phyloP scores from a whole-genome alignment of 169 alveolate genomes.

The Hepatocystis sp. region DNA sequence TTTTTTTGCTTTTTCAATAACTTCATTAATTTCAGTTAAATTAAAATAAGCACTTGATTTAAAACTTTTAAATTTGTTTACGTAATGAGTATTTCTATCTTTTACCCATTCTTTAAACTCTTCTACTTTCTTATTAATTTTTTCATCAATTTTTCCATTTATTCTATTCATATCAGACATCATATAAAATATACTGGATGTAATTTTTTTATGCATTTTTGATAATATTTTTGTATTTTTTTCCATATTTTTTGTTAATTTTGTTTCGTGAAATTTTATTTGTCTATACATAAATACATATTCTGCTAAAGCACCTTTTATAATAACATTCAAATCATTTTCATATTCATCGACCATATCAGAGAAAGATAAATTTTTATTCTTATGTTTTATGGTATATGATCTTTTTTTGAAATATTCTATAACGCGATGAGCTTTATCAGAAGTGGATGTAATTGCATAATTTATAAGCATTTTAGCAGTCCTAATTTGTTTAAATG shows the following conservation, averaged over 20 bases:
- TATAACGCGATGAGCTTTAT: slow-evolving; percentile 19
- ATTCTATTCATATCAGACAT: slow-evolving; percentile 71
- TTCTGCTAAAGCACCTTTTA: slow-evolving; percentile 43
- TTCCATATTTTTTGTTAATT: slow-evolving; percentile 48
- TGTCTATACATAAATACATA: slow-evolving; percentile 39
- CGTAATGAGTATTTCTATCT: slow-evolving; percentile 23
- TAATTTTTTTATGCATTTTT: slow-evolving; percentile 65
- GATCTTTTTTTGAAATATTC: slow-evolving; percentile 45
- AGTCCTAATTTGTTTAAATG: slow-evolving; percentile 31
- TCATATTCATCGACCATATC: slow-evolving; percentile 59
- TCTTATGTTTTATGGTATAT: slow-evolving; percentile 20
- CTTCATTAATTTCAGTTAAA: slow-evolving; percentile 50
- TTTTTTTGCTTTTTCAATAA: slow-evolving; percentile 50
- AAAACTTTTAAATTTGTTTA: slow-evolving; percentile 17
- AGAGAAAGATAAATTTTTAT: slow-evolving; percentile 27
- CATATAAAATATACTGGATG: slow-evolving; percentile 51
- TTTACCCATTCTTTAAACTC: slow-evolving; percentile 59
- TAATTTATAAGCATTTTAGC: slow-evolving; percentile 15
- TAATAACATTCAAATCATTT: slow-evolving; percentile 39
- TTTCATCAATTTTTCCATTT: slow-evolving; percentile 40
- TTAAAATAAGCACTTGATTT: slow-evolving; percentile 47
- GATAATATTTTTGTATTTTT: slow-evolving; percentile 50
- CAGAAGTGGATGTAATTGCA: slow-evolving; percentile 3
- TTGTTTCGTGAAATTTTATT: slow-evolving; percentile 27
- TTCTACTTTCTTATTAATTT: slow-evolving; percentile 42